phyloP scores from a whole-genome alignment of 139 green algal genomes.

The Klebsormidium nitens region DNA sequence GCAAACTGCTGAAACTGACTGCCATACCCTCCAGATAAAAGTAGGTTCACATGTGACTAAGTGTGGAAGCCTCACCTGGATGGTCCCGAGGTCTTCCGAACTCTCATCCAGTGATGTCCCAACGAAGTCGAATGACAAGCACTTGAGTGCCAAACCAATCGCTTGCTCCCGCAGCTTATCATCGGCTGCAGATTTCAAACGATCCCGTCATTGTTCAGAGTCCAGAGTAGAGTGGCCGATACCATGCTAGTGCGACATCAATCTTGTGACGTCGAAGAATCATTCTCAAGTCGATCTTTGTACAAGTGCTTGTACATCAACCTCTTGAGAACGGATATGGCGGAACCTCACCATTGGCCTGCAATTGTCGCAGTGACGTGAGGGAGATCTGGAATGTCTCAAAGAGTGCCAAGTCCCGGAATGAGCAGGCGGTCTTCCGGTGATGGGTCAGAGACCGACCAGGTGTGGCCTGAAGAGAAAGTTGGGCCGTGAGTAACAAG shows the following conservation, averaged over 20 bases:
- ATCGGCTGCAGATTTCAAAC: too few species aligned
- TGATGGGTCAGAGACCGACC: slow-evolving; percentile 87
- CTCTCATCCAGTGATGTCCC: slow-evolving; percentile 92
- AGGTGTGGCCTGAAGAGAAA: slow-evolving; percentile 50
- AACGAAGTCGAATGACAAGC: slow-evolving; percentile 97
- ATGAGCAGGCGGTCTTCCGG: slow-evolving; percentile 74
- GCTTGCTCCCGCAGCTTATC: slow-evolving; percentile 73
- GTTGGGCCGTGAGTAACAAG: too few species aligned
- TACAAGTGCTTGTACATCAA: too few species aligned
- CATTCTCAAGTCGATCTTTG: too few species aligned
- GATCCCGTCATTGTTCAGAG: too few species aligned
- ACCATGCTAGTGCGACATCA: too few species aligned
- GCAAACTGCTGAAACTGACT: too few species aligned
- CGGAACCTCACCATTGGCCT: slow-evolving; percentile 32
- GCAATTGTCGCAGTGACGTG: slow-evolving; percentile 33
- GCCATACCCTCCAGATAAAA: too few species aligned
- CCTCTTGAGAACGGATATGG: too few species aligned
- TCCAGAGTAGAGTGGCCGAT: too few species aligned
- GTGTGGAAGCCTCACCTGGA: slow-evolving; percentile 72
- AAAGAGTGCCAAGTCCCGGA: slow-evolving; percentile 57
- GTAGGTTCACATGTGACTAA: too few species aligned
- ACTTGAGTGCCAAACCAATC: slow-evolving; percentile 65
- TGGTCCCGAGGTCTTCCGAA: slow-evolving; percentile 89
- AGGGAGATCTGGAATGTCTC: slow-evolving; percentile 63
- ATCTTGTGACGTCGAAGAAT: too few species aligned